Percentiles rank a stretch among this genome's conserved stretches.
Conservation (phyloP, 78 protist genomes). For the slime mould (Dictyostelium discoideum) region DNA sequence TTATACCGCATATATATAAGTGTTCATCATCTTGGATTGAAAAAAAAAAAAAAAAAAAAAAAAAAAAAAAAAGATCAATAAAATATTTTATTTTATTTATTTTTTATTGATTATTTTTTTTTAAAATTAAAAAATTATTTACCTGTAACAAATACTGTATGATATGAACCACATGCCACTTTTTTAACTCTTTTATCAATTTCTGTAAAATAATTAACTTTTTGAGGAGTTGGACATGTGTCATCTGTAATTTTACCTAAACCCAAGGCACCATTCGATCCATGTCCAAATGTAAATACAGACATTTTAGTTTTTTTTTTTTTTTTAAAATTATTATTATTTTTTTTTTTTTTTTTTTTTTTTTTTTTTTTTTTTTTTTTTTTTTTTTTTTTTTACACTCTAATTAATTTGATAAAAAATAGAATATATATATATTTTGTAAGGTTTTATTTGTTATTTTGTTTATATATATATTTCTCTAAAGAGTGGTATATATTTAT, state of each 20-base stretch:
- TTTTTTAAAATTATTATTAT: neutral
- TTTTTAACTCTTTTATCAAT: conserved; percentile 52
- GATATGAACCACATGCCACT: conserved; percentile 76
- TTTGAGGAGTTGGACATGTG: conserved; percentile 9
- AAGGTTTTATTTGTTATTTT: too few relatives aligned
- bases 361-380: neutral
- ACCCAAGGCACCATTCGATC: conserved; percentile 53
- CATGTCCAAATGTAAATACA: conserved; percentile 41
- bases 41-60: neutral
- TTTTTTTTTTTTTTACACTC: too few relatives aligned
- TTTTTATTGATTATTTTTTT: neutral
- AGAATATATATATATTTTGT: too few relatives aligned
- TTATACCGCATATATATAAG: conserved; percentile 43
- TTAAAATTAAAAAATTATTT: neutral
- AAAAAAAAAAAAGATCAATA: too few relatives aligned
- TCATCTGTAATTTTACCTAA: neutral
- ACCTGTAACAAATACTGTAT: conserved; percentile 80
- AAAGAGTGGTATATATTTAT: too few relatives aligned
- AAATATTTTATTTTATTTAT: neutral
- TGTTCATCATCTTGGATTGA: conserved; percentile 51
- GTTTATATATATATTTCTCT: too few relatives aligned
- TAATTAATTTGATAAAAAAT: too few relatives aligned
- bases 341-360: neutral
- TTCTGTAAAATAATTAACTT: conserved; percentile 26
- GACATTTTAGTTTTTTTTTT: conserved; percentile 31